Evolutionary conservation across 1,139 yeast genomes (phyloP).

Genomic region (Debaryomyces nepalensis): DNA sequence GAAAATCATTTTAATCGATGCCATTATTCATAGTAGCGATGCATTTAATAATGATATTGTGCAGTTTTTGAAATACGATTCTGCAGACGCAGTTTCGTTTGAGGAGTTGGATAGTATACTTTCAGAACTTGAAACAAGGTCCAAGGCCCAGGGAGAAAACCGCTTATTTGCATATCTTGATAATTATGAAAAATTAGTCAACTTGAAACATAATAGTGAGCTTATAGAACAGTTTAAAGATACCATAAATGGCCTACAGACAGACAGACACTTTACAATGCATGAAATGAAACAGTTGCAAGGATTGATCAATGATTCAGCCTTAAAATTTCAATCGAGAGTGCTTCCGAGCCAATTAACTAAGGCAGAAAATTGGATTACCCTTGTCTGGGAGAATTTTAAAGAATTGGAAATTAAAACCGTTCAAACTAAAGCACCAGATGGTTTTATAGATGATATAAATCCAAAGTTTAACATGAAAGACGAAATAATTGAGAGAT

Average conservation of each 20-base stretch:
- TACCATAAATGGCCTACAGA: conserved; percentile 14
- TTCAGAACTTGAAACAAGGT: conserved; percentile 26
- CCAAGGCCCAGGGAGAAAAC: conserved; percentile 19
- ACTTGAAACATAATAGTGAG: conserved; percentile 29
- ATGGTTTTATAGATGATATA: conserved; percentile 20
- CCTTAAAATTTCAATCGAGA: conserved; percentile 28
- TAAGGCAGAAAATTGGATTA: conserved; percentile 50
- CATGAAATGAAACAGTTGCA: conserved; percentile 33
- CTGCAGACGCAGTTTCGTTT: conserved; percentile 32
- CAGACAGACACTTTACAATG: conserved; percentile 19
- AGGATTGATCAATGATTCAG: conserved; percentile 30
- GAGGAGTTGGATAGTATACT: conserved; percentile 27
- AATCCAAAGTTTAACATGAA: conserved; percentile 27
- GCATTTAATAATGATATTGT: conserved; percentile 33
- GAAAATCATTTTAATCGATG: conserved; percentile 26
- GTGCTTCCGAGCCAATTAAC: conserved; percentile 27
- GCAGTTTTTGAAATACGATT: conserved; percentile 29
- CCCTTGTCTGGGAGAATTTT: conserved; percentile 32
- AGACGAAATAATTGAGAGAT: conserved; percentile 29
- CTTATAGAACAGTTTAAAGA: conserved; percentile 28
- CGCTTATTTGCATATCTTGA: conserved; percentile 31
- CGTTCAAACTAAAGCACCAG: conserved; percentile 25
- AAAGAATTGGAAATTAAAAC: conserved; percentile 34
- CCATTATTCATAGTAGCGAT: conserved; percentile 37
- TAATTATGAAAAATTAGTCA: conserved; percentile 34